Conservation (phyloP, 2,329 filamentous ascomycete genomes). For the Exophiala sp. region DNA sequence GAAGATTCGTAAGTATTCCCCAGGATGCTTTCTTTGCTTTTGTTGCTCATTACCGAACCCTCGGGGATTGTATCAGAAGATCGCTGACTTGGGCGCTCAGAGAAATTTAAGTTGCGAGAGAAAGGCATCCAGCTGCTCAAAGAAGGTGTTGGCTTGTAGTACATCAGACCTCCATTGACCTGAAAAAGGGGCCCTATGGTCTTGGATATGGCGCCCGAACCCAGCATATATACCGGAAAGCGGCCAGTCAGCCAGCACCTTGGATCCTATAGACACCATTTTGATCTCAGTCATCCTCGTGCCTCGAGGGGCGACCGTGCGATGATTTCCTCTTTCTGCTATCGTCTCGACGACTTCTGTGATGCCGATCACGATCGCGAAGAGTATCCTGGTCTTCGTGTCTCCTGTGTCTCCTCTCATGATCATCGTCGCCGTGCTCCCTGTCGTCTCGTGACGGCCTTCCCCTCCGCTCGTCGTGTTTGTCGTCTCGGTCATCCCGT, state of each 20-base stretch:
- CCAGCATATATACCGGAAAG: too few relatives aligned
- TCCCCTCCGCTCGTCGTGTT: not conserved
- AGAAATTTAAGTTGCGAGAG: slow-evolving; percentile 65
- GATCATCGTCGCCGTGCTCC: slow-evolving; percentile 4
- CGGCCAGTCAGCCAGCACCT: too few relatives aligned
- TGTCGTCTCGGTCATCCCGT: not conserved
- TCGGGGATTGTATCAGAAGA: too few relatives aligned
- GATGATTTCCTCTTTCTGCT: slow-evolving; percentile 29
- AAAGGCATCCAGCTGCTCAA: slow-evolving; percentile 50
- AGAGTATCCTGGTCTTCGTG: not conserved
- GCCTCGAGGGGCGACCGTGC: slow-evolving; percentile 5
- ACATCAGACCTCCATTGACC: not conserved
- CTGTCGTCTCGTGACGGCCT: not conserved
- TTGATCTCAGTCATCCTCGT: slow-evolving; percentile 5
- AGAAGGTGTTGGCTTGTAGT: not conserved
- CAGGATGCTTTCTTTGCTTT: slow-evolving; percentile 3
- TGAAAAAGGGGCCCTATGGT: too few relatives aligned
- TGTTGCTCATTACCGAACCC: not conserved
- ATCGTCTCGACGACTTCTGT: slow-evolving; percentile 14
- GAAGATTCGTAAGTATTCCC: slow-evolving; percentile 74
- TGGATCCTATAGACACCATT: not conserved
- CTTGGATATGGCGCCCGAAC: too few relatives aligned
- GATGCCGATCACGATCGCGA: not conserved
- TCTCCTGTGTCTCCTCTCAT: slow-evolving; percentile 1
- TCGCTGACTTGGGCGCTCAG: slow-evolving; percentile 2